These are phyloP conservation scores for Lachnellula arida DNA, from an alignment of 2,329 filamentous ascomycete genomes.

Conservation along the genomic window DNA sequence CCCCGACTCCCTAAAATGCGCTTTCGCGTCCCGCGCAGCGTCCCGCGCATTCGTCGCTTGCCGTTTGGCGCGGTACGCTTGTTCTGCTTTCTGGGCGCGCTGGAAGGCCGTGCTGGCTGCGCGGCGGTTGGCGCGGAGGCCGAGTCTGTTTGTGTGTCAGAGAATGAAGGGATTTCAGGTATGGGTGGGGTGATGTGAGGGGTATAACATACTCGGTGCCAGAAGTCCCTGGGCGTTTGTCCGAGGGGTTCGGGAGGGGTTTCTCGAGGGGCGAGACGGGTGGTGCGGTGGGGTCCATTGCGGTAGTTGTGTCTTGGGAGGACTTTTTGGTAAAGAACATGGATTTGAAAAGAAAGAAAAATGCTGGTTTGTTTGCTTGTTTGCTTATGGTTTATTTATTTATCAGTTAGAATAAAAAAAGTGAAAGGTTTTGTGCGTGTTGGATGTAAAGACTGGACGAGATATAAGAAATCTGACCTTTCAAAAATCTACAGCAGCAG, in stretches of 20 bases:
- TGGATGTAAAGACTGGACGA: background rate
- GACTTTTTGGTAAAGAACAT: background rate
- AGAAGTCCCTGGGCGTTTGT: slow-evolving; percentile 5
- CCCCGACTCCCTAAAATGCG: slow-evolving; percentile 14
- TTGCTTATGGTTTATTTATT: too few species aligned
- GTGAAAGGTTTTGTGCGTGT: background rate
- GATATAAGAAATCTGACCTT: background rate
- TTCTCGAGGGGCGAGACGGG: background rate
- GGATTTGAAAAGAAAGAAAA: background rate
- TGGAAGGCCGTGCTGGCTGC: slow-evolving; percentile 22
- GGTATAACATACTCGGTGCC: slow-evolving; percentile 7
- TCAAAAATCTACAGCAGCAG: background rate
- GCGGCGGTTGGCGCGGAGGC: slow-evolving; percentile 20
- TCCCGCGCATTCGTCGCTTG: slow-evolving; percentile 18
- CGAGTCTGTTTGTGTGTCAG: slow-evolving; percentile 8
- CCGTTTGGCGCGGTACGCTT: slow-evolving; percentile 21
- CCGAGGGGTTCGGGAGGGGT: background rate
- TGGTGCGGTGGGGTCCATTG: background rate
- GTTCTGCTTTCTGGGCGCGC: slow-evolving; percentile 22
- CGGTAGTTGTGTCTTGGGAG: background rate
- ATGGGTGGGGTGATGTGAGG: background rate
- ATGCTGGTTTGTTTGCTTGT: too few species aligned
- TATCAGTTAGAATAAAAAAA: background rate
- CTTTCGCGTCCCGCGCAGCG: slow-evolving; percentile 19
- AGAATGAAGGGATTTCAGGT: background rate